Evolutionary conservation across 148 eudicot genomes (phyloP), one percentile per base, ranked within the genome.

Genomic region (Polygonum maritimum): DNA sequence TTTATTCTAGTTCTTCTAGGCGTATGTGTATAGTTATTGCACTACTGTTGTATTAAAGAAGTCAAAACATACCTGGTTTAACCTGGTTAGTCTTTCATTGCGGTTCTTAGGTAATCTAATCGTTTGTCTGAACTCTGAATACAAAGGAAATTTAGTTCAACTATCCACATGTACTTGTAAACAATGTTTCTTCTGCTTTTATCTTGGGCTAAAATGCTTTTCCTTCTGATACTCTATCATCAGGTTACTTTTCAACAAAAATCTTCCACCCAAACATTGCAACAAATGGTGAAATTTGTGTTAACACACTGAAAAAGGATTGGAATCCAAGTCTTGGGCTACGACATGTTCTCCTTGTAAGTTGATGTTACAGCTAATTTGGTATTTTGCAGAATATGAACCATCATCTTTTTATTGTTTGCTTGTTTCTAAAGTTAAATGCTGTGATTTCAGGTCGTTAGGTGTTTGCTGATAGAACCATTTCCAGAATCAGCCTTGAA

Each of bases 401-500:
- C 26, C 74, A 21, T 72, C 52, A 10, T 26, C 54, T 57, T 40
- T 22, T 12, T 72, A 13, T 77, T 45, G 33, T 58, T 22, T 73
- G 63, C 48, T n/a, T 74, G 31, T 31, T 38, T 52, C 51, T 36
- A 35, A 15, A 48, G 65, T 70, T 67, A 67, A 36, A 36, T 67
- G 5, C 22, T 14, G 35, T 79, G 73, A 45, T 76, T 19, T 72
- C 86, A 94, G 98, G 98, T 94, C 22, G 88, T 94, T 72, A 84
- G 98, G 84, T 94, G 98, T 78, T 83, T 94, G 75, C 82, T 94
- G 69, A 94, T 94, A 41, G 98, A 94, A 79, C 98, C 98, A 73
- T 94, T 92, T 79, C 98, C 98, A 31, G 98, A 94, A 83, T 94
- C 98, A 22, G 98, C 98, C 65, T 80, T 92, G 62, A 94, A 94